Percentiles rank a stretch among this genome's conserved stretches.
Conservation (phyloP, 257 asterid species). For the Nicotiana sylvestris region DNA sequence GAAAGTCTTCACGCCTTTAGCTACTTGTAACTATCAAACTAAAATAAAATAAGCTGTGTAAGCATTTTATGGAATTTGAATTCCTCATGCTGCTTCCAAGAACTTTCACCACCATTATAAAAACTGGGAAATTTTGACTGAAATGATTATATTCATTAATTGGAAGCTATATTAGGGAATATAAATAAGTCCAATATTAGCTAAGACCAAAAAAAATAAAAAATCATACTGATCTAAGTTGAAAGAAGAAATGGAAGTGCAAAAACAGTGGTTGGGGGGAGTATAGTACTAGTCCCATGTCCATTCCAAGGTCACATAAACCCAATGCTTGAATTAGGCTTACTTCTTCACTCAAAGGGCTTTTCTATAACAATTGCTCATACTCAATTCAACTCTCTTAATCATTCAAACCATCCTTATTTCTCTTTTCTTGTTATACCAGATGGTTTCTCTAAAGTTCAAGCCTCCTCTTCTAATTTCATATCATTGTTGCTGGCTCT, state of each 20-base stretch:
- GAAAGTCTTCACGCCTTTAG: background rate
- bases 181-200: background rate
- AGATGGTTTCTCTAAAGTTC: background rate
- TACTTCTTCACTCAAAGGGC: slow-evolving; percentile 16
- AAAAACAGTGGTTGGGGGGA: background rate
- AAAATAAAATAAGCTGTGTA: background rate
- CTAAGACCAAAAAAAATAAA: background rate
- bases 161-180: background rate
- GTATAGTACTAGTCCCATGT: slow-evolving; percentile 16
- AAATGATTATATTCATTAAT: background rate
- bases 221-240: background rate
- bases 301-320: slow-evolving; percentile 28
- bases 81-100: background rate
- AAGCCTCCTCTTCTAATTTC: background rate
- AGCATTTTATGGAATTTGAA: background rate
- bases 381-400: slow-evolving; percentile 12
- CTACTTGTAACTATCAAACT: background rate
- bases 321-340: slow-evolving; percentile 24
- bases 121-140: background rate
- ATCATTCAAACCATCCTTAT: background rate
- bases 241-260: background rate
- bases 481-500: background rate
- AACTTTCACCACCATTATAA: background rate
- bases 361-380: slow-evolving; percentile 19
- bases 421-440: background rate